Conservation (phyloP, 179 eudicot species). For the Dionaea muscipula region DNA sequence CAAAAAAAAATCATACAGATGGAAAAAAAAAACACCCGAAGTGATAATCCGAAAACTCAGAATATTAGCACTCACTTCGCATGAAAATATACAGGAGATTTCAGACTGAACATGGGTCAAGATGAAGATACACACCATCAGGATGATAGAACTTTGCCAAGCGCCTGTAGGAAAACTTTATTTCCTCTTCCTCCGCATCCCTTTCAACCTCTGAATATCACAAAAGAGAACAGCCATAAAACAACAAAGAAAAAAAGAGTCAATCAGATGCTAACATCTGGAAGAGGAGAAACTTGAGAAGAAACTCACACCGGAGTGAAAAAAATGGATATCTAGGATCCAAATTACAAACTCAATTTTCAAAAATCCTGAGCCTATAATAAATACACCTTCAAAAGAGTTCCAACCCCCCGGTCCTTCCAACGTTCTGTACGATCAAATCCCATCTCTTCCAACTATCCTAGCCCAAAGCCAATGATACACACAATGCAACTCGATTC, state of each 20-base stretch:
- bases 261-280: background rate
- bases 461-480: too few species aligned
- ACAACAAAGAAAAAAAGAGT: too few species aligned
- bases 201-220: conserved; percentile 58
- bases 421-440: too few species aligned
- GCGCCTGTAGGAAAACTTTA: conserved; percentile 62
- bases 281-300: background rate
- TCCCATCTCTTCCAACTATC: too few species aligned
- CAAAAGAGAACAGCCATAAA: conserved; percentile 3
- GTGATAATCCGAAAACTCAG: background rate
- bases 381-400: too few species aligned
- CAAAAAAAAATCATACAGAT: too few species aligned
- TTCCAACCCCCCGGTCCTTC: too few species aligned
- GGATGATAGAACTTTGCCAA: conserved; percentile 90
- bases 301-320: background rate
- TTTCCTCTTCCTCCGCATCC: conserved; percentile 70
- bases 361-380: too few species aligned
- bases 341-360: background rate
- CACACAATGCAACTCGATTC: too few species aligned
- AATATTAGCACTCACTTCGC: background rate
- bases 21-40: background rate
- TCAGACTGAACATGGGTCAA: conserved; percentile 1
- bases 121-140: conserved; percentile 59
- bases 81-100: background rate
- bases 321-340: background rate